Conservation (phyloP, 2,329 filamentous ascomycete species). For the Periglandula ipomoeae region DNA sequence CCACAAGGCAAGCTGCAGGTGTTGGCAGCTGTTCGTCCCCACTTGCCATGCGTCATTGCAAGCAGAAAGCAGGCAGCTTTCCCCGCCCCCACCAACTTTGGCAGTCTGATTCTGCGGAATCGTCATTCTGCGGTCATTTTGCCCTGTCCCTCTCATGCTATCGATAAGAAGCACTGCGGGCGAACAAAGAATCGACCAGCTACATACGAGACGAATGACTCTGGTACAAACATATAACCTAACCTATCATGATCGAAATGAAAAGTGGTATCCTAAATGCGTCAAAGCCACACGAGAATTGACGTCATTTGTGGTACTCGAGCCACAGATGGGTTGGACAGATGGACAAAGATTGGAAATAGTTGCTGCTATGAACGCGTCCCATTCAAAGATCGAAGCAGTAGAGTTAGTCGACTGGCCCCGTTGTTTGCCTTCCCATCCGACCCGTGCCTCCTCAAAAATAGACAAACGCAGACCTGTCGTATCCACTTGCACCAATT, state of each 20-base stretch:
- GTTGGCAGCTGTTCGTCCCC: neutral
- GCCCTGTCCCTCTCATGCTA: neutral
- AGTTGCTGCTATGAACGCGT: too few relatives aligned
- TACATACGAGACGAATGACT: neutral
- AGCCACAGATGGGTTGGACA: neutral
- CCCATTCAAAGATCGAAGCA: too few relatives aligned
- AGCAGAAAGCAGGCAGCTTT: neutral
- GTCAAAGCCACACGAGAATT: neutral
- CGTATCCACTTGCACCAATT: neutral
- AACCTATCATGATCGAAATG: neutral
- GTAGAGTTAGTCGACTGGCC: too few relatives aligned
- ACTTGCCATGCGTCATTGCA: neutral
- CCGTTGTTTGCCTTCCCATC: neutral
- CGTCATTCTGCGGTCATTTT: constrained; percentile 1
- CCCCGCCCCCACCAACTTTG: neutral
- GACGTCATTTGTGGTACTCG: neutral
- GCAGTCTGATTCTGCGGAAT: too few relatives aligned
- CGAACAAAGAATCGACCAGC: neutral
- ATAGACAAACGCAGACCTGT: neutral
- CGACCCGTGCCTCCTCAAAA: neutral
- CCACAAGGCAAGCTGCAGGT: too few relatives aligned
- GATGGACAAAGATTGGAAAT: neutral
- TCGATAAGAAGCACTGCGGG: neutral
- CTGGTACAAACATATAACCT: neutral
- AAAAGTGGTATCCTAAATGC: neutral